Evolutionary conservation across 257 asterid genomes (phyloP), one percentile per base, ranked within the genome.

Genomic region (Petrea volubilis): DNA sequence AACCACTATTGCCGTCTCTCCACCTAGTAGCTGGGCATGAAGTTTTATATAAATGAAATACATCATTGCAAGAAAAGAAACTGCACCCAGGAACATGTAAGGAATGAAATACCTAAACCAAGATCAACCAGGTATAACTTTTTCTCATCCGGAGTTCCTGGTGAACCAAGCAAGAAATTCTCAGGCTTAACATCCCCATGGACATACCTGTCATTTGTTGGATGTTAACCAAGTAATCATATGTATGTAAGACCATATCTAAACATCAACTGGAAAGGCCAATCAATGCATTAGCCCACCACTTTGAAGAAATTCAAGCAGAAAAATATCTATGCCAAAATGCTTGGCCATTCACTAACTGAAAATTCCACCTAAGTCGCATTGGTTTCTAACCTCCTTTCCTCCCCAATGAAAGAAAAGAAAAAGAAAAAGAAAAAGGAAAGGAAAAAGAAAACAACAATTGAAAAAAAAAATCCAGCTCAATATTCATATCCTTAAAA

Each of bases 171-270:
- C 80, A 87, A 78, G 67, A 87, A 80, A 62, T 87, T 87, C 77
- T 87, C 93, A 53, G 90, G 93, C 78, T 87, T 87, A 74, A 87
- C 93, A 65, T 87, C 93, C 65, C 93, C 90, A 38, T 87, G 93
- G 67, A 84, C 82, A 46, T 79, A 84, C 73, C 93, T 87, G 77
- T 15, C 75, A 76, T 55, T 41, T 36, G 64, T 57, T 5, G 51
- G 38, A 71, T 72, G 67, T 56, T 64, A 72, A 64, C 55, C 71
- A 64, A 61, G 49, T 41, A 52, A 56, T n/a, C 63, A 72, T 24
- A 27, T 11, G 7, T 8, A 29, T 13, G 33, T 25, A 9, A 46
- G 24, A 63, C 17, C 2, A 51, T 62, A 51, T 63, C 43, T n/a
- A 41, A 11, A 41, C 7, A 17, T 40, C 52, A 47, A 38, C 58